A percentile compares a stretch with the other conserved stretches of the same genome.
Evolutionary conservation across 352 stramenopile species (phyloP).

Genomic region (Aphanomyces invadans): DNA sequence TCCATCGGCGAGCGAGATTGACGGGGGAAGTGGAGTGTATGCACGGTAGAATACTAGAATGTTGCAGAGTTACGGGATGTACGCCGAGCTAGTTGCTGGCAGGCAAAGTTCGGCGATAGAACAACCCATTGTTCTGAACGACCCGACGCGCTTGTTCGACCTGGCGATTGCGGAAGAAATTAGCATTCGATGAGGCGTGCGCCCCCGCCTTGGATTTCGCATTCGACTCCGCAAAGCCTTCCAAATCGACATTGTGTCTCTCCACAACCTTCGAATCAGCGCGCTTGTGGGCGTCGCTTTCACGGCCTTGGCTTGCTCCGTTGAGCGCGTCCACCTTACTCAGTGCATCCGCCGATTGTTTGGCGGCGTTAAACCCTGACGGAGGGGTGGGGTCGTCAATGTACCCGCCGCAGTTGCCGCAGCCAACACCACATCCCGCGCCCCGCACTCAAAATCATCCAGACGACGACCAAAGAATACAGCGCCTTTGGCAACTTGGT

Average conservation of each 20-base stretch:
- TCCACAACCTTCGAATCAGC: not conserved
- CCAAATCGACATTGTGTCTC: not conserved
- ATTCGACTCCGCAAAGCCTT: conserved; percentile 2
- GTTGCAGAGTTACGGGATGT: no score
- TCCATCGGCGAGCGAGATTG: no score
- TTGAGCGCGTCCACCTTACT: conserved; percentile 1
- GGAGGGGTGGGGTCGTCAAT: not conserved
- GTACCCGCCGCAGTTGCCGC: not conserved
- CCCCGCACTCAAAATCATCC: not conserved
- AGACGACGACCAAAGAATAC: conserved; percentile 2
- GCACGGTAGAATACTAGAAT: no score
- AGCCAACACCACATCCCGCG: no score
- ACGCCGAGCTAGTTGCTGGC: no score
- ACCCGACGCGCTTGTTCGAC: not conserved
- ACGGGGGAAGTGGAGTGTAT: no score
- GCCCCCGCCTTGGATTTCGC: conserved; percentile 7
- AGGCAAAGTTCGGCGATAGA: not conserved
- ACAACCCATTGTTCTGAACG: not conserved
- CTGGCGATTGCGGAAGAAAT: not conserved
- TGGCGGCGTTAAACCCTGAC: not conserved
- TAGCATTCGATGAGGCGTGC: not conserved
- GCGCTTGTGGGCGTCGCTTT: not conserved
- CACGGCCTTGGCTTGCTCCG: conserved; percentile 6
- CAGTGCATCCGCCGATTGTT: not conserved
- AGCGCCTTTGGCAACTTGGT: not conserved